These are phyloP conservation scores for Cutaneotrichosporon cyanovorans DNA, from an alignment of 1,284 basidiomycete genomes.

Conservation along the genomic window DNA sequence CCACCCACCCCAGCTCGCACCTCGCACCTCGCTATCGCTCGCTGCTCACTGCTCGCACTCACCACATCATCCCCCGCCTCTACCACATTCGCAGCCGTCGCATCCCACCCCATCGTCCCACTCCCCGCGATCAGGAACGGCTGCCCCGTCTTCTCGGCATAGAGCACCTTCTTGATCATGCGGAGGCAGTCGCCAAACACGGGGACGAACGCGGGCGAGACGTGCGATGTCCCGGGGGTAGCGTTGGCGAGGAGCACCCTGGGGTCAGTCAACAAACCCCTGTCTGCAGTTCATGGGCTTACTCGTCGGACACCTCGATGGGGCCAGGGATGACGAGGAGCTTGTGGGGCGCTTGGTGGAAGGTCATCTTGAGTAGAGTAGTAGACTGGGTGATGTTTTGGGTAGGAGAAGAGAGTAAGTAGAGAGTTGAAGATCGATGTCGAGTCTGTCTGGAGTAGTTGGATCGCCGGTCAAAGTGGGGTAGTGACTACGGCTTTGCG, in stretches of 20 bases:
- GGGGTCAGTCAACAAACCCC: not conserved
- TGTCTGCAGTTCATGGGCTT: too few relatives aligned
- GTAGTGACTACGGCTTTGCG: not conserved
- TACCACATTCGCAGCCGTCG: constrained; percentile 70
- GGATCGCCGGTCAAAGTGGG: too few relatives aligned
- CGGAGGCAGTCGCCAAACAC: constrained; percentile 85
- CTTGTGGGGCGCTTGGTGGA: constrained; percentile 43
- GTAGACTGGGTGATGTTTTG: not conserved
- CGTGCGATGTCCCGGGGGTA: constrained; percentile 73
- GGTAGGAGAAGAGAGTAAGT: not conserved
- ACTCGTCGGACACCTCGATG: constrained; percentile 34
- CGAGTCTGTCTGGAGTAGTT: too few relatives aligned
- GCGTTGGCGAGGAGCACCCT: constrained; percentile 46
- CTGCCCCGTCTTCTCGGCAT: constrained; percentile 60
- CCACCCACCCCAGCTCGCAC: too few relatives aligned
- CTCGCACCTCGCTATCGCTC: too few relatives aligned
- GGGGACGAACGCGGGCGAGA: constrained; percentile 81
- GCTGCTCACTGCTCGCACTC: constrained; percentile 11
- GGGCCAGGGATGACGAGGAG: constrained; percentile 46
- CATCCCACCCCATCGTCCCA: constrained; percentile 86
- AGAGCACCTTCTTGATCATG: constrained; percentile 73
- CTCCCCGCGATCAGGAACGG: constrained; percentile 86
- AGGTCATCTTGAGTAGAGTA: constrained; percentile 17
- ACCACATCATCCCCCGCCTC: constrained; percentile 70
- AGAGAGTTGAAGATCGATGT: too few relatives aligned